Evolutionary conservation across 2,329 filamentous ascomycete species (phyloP), one percentile per base, ranked within the genome.

Genomic region (Macrophomina phaseolina): DNA sequence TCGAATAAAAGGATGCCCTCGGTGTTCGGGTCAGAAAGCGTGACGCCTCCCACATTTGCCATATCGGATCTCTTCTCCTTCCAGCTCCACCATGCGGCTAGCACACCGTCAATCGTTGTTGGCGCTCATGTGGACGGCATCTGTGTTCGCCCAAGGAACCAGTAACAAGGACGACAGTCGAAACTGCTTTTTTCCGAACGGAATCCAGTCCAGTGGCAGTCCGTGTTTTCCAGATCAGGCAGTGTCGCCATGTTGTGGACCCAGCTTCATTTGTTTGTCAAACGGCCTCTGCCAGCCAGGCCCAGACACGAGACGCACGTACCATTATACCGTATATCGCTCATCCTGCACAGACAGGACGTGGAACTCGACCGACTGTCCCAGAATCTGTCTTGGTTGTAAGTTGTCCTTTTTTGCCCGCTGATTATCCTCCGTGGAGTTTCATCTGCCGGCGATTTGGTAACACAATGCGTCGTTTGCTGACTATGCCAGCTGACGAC

Each of bases 171-270:
- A 66, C 52, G 46, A 56, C 16, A 60, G 23, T 40, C 52, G 67
- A n/a, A 68, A 68, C 38, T 73, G 72, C 53, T 73, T 70, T 56
- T 73, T 69, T 52, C 72, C 72, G 1, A 60, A 68, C n/a, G 72
- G 71, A 16, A 30, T 67, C 7, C 60, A 70, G 30, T 69, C 66
- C n/a, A 69, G 52, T 51, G 71, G 71, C 12, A 45, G 51, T 56
- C 67, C 69, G 2, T 73, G 72, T 63, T 62, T 67, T 34, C 63
- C 70, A 11, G 56, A 70, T 42, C 60, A 67, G 16, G 60, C 64
- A 11, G 70, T 72, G 3, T 73, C 72, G 46, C 40, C 64, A n/a
- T 73, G 72, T 58, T 73, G 72, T 62, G 71, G 71, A 6, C 71
- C 70, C 34, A 70, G 68, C 14, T 73, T 72, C 53, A 45, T 72